Evolutionary conservation across 306 rosid genomes (phyloP).

Genomic region (Myrica gale): DNA sequence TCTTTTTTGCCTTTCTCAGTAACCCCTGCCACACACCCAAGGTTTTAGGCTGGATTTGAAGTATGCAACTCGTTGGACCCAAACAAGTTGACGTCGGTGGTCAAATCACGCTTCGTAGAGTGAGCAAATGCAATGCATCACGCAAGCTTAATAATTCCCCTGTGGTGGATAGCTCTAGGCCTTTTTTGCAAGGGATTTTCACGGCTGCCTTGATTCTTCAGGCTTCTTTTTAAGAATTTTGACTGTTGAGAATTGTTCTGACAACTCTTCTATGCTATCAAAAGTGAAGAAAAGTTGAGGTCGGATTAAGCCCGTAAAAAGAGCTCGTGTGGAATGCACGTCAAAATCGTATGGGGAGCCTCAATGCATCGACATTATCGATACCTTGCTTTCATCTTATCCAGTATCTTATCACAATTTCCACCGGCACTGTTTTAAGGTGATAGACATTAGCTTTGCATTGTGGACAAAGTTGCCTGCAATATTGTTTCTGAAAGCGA

Average conservation of each 20-base stretch:
- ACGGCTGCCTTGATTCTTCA: neutral
- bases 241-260: neutral
- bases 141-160: neutral
- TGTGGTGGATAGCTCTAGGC: neutral
- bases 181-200: neutral
- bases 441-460: too few relatives aligned
- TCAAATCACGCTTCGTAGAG: neutral
- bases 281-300: neutral
- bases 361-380: too few relatives aligned
- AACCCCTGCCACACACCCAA: neutral
- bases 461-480: too few relatives aligned
- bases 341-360: neutral
- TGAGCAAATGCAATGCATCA: neutral
- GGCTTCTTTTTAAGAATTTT: neutral
- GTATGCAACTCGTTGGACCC: neutral
- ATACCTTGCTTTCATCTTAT: too few relatives aligned
- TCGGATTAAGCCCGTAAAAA: neutral
- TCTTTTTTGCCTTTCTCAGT: neutral
- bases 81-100: neutral
- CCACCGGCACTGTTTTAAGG: too few relatives aligned
- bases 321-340: neutral
- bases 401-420: too few relatives aligned
- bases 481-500: too few relatives aligned
- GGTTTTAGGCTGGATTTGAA: constrained; percentile 1
- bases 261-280: neutral